These are phyloP conservation scores for Nicotiana otophora DNA, from an alignment of 257 asterid genomes.

Conservation along the genomic window DNA sequence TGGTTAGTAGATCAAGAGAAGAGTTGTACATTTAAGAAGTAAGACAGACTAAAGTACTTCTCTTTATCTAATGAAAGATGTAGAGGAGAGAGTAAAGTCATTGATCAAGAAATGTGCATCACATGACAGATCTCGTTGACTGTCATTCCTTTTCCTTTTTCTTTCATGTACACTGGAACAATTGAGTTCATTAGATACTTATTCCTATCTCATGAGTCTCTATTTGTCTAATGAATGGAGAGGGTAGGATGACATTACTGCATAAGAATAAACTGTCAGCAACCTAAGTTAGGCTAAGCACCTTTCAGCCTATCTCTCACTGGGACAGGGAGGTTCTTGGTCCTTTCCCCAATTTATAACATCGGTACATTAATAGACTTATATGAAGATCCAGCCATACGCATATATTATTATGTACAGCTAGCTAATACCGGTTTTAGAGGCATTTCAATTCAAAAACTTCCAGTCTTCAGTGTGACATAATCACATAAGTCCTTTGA, in stretches of 20 bases:
- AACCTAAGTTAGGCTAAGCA: conserved; percentile 4
- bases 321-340: background rate
- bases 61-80: background rate
- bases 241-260: background rate
- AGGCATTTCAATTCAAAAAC: background rate
- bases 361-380: no score
- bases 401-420: background rate
- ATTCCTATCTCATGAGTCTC: background rate
- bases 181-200: background rate
- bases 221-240: background rate
- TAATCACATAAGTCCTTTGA: background rate
- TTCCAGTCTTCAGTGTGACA: background rate
- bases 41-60: background rate
- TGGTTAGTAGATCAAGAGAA: background rate
- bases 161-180: background rate
- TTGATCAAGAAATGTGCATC: background rate
- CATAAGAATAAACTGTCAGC: background rate
- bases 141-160: background rate
- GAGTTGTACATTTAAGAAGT: background rate
- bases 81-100: background rate
- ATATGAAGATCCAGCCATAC: background rate
- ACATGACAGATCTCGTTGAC: background rate
- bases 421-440: background rate
- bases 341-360: no score
- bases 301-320: background rate